Conservation (phyloP, 306 rosid genomes). For the Quercus bicolor region DNA sequence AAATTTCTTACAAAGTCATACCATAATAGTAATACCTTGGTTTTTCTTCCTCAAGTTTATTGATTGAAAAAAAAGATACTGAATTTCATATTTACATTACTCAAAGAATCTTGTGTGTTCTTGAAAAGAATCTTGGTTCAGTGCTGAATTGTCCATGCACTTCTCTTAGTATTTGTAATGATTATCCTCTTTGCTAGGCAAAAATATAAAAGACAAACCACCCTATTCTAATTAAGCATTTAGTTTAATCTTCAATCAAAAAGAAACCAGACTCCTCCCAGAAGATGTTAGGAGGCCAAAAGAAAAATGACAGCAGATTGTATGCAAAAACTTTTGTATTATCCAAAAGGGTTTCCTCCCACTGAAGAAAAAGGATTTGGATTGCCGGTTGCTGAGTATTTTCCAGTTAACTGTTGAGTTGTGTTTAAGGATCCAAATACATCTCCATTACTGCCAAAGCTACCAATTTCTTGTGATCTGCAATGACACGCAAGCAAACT, state of each 20-base stretch:
- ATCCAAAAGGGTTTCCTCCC: conserved; percentile 74
- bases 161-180: not conserved
- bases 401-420: conserved; percentile 30
- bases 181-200: not conserved
- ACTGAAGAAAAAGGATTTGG: conserved; percentile 29
- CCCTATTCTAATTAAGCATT: not conserved
- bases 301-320: not conserved
- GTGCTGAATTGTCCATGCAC: not conserved
- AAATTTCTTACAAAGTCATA: not conserved
- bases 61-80: not conserved
- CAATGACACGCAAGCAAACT: conserved; percentile 10
- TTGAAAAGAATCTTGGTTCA: not conserved
- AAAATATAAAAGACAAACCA: not conserved
- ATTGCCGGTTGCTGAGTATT: conserved; percentile 20
- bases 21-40: not conserved
- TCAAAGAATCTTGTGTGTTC: not conserved
- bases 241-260: not conserved
- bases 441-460: conserved; percentile 22
- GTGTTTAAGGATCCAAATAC: conserved; percentile 26
- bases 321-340: conserved; percentile 2
- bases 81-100: not conserved
- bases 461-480: conserved; percentile 35
- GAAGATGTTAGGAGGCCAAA: not conserved
- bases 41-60: not conserved
- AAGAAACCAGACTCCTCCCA: not conserved